Percentiles rank a stretch among this genome's conserved stretches.
Evolutionary conservation across 1,284 basidiomycete species (phyloP).

Genomic region (Uromyces viciae-fabae): DNA sequence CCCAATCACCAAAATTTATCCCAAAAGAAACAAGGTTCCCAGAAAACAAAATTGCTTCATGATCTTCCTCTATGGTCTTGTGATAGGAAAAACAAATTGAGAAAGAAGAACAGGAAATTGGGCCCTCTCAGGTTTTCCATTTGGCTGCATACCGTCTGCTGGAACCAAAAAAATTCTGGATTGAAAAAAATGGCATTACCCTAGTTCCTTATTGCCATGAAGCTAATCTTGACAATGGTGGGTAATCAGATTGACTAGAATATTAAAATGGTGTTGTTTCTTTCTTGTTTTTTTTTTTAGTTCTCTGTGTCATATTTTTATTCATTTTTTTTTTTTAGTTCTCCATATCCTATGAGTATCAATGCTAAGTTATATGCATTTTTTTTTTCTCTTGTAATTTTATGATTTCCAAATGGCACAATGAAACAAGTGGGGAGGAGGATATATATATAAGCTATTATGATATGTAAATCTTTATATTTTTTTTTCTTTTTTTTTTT

Average conservation of each 20-base stretch:
- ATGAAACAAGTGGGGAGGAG: background rate
- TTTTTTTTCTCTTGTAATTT: background rate
- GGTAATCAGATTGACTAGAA: background rate
- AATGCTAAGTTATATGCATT: background rate
- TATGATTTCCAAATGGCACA: background rate
- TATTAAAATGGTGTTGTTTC: background rate
- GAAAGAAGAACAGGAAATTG: background rate
- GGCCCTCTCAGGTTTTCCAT: background rate
- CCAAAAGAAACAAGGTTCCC: background rate
- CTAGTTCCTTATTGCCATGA: background rate
- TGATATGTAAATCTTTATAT: background rate
- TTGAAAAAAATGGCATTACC: slow-evolving; percentile 3
- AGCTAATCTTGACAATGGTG: background rate
- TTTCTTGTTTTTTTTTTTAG: background rate
- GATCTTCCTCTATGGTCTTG: background rate
- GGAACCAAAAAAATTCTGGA: background rate
- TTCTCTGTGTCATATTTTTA: background rate
- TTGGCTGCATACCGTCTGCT: slow-evolving; percentile 21
- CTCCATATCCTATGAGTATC: background rate
- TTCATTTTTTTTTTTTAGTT: background rate
- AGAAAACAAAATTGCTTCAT: background rate
- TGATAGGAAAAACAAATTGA: background rate
- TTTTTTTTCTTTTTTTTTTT: background rate
- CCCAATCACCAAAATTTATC: slow-evolving; percentile 20
- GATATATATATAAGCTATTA: background rate